A percentile compares a stretch with the other conserved stretches of the same genome.
These are phyloP conservation scores for Plasmodium relictum DNA, from an alignment of 169 alveolate species.

Conservation along the genomic window DNA sequence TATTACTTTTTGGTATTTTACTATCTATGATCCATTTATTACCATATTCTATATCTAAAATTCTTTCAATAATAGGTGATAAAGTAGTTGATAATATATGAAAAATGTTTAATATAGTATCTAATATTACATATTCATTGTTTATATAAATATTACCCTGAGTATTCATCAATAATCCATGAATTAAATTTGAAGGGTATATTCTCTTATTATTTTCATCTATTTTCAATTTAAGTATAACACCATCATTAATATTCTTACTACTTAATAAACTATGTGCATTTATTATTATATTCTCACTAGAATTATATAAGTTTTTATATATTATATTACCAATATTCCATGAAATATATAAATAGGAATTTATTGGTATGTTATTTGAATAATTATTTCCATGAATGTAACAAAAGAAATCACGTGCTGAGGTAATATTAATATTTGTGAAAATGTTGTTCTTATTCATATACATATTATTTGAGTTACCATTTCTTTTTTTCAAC, in stretches of 20 bases:
- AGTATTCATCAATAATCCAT: slow-evolving; percentile 42
- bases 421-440: slow-evolving; percentile 70
- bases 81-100: slow-evolving; percentile 83
- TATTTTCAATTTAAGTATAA: slow-evolving; percentile 51
- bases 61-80: slow-evolving; percentile 83
- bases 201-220: slow-evolving; percentile 76
- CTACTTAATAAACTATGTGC: slow-evolving; percentile 77
- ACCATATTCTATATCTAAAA: slow-evolving; percentile 82
- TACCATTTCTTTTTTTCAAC: slow-evolving; percentile 64
- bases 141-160: slow-evolving; percentile 67
- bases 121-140: slow-evolving; percentile 72
- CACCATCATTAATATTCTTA: slow-evolving; percentile 74
- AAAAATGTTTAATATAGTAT: slow-evolving; percentile 74
- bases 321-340: slow-evolving; percentile 85
- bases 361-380: slow-evolving; percentile 76
- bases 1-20: slow-evolving; percentile 83
- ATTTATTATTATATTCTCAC: slow-evolving; percentile 81
- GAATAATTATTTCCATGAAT: slow-evolving; percentile 77
- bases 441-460: slow-evolving; percentile 44
- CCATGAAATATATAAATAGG: slow-evolving; percentile 84
- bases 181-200: slow-evolving; percentile 74
- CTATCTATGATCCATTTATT: slow-evolving; percentile 82
- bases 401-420: slow-evolving; percentile 71
- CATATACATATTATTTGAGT: slow-evolving; percentile 43
- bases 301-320: slow-evolving; percentile 80